Percentiles rank a stretch among this genome's conserved stretches.
These are phyloP conservation scores for Sarocladiaceae sp. DNA, from an alignment of 2,329 filamentous ascomycete genomes.

Conservation along the genomic window DNA sequence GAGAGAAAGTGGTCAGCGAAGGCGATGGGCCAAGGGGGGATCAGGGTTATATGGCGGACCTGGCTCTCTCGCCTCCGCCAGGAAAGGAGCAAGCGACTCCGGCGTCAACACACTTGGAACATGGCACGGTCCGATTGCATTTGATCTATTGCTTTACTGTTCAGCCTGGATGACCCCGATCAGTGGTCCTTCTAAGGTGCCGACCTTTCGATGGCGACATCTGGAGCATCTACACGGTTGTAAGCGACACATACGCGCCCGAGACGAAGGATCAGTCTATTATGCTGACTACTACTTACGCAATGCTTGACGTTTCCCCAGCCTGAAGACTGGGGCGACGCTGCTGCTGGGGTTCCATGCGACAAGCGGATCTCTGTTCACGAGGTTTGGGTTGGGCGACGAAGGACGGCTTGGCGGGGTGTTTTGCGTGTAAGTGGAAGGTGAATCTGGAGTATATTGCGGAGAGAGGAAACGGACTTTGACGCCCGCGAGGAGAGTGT, in stretches of 20 bases:
- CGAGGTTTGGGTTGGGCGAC: too few species aligned
- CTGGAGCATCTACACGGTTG: conserved; percentile 39
- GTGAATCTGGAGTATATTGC: too few species aligned
- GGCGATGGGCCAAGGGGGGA: neutral
- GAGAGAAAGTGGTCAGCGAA: neutral
- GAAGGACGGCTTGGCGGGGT: too few species aligned
- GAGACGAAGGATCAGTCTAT: too few species aligned
- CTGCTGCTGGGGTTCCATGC: too few species aligned
- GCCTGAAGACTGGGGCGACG: too few species aligned
- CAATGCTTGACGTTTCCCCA: neutral
- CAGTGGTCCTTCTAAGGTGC: neutral
- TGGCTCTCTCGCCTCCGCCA: conserved; percentile 35
- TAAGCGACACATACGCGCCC: too few species aligned
- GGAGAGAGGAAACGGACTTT: too few species aligned
- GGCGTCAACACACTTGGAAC: conserved; percentile 39
- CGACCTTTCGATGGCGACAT: conserved; percentile 37
- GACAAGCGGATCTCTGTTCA: too few species aligned
- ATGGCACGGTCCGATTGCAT: conserved; percentile 45
- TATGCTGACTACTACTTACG: too few species aligned
- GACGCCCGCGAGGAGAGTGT: too few species aligned
- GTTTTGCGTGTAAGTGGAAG: too few species aligned
- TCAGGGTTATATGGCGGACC: conserved; percentile 21
- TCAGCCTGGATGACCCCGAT: conserved; percentile 16
- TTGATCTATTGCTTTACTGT: conserved; percentile 33
- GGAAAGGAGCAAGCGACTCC: conserved; percentile 32